Conservation (phyloP, 176 grass and related monocot species). For the Oryza officinalis region DNA sequence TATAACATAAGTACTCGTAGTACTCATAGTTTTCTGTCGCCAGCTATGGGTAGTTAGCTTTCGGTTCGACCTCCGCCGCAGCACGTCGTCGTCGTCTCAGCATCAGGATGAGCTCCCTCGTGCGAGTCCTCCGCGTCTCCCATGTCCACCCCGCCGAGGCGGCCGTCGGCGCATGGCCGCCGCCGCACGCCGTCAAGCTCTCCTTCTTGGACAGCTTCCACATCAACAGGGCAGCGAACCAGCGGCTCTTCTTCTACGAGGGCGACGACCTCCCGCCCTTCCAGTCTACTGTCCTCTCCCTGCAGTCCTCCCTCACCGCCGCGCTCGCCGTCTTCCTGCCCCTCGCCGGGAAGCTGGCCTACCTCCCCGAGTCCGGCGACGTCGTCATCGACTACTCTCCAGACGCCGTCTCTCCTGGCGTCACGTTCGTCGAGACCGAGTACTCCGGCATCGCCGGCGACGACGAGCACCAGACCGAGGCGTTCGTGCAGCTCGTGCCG, state of each 20-base stretch:
- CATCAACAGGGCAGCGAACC: background rate
- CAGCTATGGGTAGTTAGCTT: too few relatives aligned
- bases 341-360: conserved; percentile 13
- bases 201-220: conserved; percentile 14
- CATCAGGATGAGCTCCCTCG: background rate
- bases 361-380: background rate
- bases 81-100: background rate
- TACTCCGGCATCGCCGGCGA: background rate
- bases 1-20: too few relatives aligned
- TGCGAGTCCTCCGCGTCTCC: background rate
- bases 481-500: conserved; percentile 49
- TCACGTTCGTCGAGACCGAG: conserved; percentile 49
- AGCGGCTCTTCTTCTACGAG: conserved; percentile 41
- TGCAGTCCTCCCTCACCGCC: conserved; percentile 27
- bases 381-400: conserved; percentile 47
- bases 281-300: background rate
- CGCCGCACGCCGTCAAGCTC: background rate
- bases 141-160: conserved; percentile 7
- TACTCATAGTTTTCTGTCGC: too few relatives aligned
- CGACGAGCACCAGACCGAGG: conserved; percentile 41
- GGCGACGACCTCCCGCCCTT: conserved; percentile 14
- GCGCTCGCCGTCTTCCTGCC: conserved; percentile 26
- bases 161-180: too few relatives aligned
- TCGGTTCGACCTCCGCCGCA: background rate
- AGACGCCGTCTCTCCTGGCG: background rate